A percentile compares a stretch with the other conserved stretches of the same genome.
phyloP scores from a whole-genome alignment of 1,284 basidiomycete species.

The Fomitopsis palustris region DNA sequence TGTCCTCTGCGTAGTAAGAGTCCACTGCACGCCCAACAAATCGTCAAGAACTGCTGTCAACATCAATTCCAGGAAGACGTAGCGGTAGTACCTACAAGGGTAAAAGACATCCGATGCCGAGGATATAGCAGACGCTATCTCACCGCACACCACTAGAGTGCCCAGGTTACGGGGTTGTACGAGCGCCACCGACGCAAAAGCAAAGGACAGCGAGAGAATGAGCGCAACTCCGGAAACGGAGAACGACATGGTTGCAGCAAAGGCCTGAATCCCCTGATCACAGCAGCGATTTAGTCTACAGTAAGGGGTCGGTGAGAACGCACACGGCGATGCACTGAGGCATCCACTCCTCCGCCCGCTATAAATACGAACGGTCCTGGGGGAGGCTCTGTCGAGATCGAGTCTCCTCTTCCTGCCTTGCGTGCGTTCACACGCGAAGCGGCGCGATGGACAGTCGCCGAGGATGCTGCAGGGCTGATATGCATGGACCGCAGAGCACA shows the following conservation, averaged over 20 bases:
- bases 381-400: not conserved
- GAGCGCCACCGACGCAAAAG: not conserved
- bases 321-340: not conserved
- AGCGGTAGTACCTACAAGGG: not conserved
- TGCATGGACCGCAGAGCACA: too few species aligned
- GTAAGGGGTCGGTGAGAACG: not conserved
- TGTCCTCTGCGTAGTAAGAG: constrained; percentile 21
- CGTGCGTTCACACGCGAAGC: too few species aligned
- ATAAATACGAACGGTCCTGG: not conserved
- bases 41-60: constrained; percentile 18
- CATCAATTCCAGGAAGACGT: not conserved
- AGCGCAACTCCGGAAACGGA: not conserved
- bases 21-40: constrained; percentile 39
- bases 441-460: too few species aligned
- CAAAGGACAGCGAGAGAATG: not conserved
- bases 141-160: not conserved
- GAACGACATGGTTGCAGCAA: not conserved
- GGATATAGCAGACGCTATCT: not conserved
- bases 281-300: not conserved
- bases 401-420: not conserved
- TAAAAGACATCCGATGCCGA: not conserved
- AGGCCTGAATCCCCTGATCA: not conserved
- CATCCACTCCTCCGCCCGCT: not conserved
- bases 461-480: too few species aligned
- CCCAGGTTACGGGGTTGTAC: not conserved